Base-by-base conservation (phyloP, 805 yeast species). In the Yamadazyma insecticola region DNA sequence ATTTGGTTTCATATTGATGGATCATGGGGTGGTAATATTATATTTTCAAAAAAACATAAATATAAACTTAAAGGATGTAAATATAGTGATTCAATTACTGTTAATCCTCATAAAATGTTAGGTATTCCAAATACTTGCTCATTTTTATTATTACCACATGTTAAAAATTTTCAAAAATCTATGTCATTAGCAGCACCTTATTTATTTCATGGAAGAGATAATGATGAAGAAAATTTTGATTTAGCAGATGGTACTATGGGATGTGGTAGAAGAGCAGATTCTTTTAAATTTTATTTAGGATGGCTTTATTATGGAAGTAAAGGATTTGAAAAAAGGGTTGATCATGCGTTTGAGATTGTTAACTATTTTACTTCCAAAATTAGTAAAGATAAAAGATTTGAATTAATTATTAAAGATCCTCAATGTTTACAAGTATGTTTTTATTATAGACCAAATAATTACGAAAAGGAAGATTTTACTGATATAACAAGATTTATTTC, bases 211-310 rank as follows among this genome's bases (percentile, higher is more conserved):
- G 68, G 69, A 4, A 45, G 67, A 15, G 67, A 63, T 28, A 65
- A 67, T 34, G 53, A 59, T n/a, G 52, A 55, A 9, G 81, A 72
- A 16, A 76, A 73, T 53, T 81, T 64, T 48, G 95, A 85, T 44
- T 69, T 85, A 34, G 95, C 90, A 1, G 90, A 83, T 52, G 94
- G 92, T 10, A 86, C 95, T 2, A 79, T 86, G 89, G 95, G 94
- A 6, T 85, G 95, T 52, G 95, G 95, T 10, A 73, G 95, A 44
- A 70, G 95, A 33, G 77, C 92, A 0, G 95, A 86, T 53, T 74
- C 90, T 3, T 60, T 85, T 53, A 85, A 85, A 56, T 66, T 86
- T 47, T 85, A 81, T 52, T 53, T 86, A 50, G 77, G 83, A 1
- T 85, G 95, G 95, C 62, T 79, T 36, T 86, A 81, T 63, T 86